Percentiles rank a stretch among this genome's conserved stretches.
Conservation (phyloP, 2,329 filamentous ascomycete genomes). For the Ceratocystis alfenasii region DNA sequence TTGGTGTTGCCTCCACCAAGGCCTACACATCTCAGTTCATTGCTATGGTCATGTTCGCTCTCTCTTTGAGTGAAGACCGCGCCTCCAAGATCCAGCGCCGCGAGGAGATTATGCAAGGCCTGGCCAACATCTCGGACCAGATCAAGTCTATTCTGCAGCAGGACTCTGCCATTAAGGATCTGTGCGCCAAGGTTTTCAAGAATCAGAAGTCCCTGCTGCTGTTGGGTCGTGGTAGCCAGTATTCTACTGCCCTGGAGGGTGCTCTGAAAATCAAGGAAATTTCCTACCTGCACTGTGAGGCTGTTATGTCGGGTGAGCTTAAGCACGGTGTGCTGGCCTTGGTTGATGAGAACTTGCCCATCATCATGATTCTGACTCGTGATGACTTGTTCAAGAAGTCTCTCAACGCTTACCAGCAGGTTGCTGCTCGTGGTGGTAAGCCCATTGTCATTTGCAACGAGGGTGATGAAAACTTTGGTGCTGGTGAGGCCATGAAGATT, state of each 20-base stretch:
- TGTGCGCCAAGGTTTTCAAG: conserved; percentile 88
- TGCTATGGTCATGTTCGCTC: conserved; percentile 98
- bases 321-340: conserved; percentile 97
- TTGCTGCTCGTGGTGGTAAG: conserved; percentile 88
- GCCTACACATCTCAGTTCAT: conserved; percentile 99
- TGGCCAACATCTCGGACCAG: conserved; percentile 75
- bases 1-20: conserved; percentile 98
- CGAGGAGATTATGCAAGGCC: conserved; percentile 91
- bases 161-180: conserved; percentile 84
- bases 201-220: conserved; percentile 93
- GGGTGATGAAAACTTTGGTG: conserved; percentile 75
- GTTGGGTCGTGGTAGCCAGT: conserved; percentile 88
- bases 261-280: conserved; percentile 99
- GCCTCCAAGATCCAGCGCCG: conserved; percentile 86
- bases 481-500: conserved; percentile 86
- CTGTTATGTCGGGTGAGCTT: conserved; percentile 98
- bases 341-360: conserved; percentile 95
- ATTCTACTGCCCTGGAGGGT: conserved; percentile 91
- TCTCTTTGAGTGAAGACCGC: conserved; percentile 91
- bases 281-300: conserved; percentile 97
- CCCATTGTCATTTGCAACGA: conserved; percentile 98
- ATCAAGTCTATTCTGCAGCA: conserved; percentile 86
- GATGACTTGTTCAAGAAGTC: conserved; percentile 97
- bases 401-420: conserved; percentile 98
- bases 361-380: conserved; percentile 98